Evolutionary conservation across 306 rosid genomes (phyloP).

Genomic region (Prunus armeniaca): DNA sequence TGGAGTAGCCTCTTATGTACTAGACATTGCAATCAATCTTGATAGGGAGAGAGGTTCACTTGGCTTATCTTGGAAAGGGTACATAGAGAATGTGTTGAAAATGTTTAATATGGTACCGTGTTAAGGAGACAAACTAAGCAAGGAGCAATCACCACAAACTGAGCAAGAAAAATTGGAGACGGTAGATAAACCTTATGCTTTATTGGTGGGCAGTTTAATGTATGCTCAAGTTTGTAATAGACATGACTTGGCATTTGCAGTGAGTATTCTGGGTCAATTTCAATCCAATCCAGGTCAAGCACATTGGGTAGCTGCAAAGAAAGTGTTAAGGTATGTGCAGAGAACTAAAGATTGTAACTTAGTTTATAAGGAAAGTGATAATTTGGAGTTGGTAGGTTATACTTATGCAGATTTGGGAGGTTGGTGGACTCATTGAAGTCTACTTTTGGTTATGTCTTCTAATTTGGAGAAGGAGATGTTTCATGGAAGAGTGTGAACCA

Average conservation of each 20-base stretch:
- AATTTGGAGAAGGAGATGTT: too few species aligned
- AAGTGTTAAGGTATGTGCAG: not conserved
- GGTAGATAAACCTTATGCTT: not conserved
- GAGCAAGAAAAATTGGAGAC: too few species aligned
- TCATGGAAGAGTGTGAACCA: too few species aligned
- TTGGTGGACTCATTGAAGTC: too few species aligned
- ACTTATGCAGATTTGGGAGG: not conserved
- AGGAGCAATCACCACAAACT: not conserved
- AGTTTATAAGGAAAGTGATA: not conserved
- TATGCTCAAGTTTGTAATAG: too few species aligned
- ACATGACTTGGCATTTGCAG: not conserved
- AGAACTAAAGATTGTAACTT: not conserved
- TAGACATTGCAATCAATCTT: too few species aligned
- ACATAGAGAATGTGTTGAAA: not conserved
- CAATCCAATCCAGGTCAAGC: not conserved
- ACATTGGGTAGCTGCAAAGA: not conserved
- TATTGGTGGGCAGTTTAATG: not conserved
- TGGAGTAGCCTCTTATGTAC: too few species aligned
- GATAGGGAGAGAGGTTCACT: too few species aligned
- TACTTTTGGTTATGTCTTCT: too few species aligned
- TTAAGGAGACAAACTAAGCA: not conserved
- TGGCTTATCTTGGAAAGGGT: not conserved
- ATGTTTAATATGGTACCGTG: not conserved
- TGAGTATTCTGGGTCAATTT: not conserved
- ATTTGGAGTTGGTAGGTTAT: not conserved